Base-by-base conservation (phyloP, 2,329 filamentous ascomycete species). In the Pseudohalonectria lignicola region DNA sequence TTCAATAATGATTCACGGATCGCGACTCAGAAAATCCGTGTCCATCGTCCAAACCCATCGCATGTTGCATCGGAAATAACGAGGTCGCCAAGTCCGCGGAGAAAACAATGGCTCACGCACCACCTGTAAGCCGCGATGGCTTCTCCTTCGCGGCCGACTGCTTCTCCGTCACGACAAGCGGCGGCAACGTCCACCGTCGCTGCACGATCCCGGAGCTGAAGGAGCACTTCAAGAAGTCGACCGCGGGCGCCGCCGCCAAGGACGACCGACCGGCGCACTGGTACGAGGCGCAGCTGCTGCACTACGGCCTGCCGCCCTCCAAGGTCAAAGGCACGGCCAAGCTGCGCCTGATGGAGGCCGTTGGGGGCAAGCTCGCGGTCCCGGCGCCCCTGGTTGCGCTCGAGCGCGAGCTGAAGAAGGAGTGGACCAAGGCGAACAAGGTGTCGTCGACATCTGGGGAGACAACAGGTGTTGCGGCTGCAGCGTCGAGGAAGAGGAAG, bases 231-330 rank as follows among this genome's bases (percentile, higher is more conserved):
- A 62, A 66, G 32, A 43, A 41, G 15, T 50, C 52, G 5, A n/a
- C n/a, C n/a, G n/a, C n/a, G n/a, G n/a, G n/a, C n/a, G n/a, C n/a
- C n/a, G 59, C 58, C 29, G 57, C 45, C 28, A 55, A 57, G 19
- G 61, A 57, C 31, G 71, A 78, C 46, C 65, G 64, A 31, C 66
- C 73, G 1, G 73, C 63, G 1, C 72, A 79, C 44, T 81, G 69
- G 69, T 80, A 75, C 41, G 67, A 75, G 43, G 74, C 76, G 0
- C 74, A 81, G 44, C 62, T 79, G 10, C 54, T 76, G 4, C 76
- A 81, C 53, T 80, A 79, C 54, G 75, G 72, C 1, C 59, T 81
- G 0, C 60, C 59, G 6, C 62, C 65, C 0, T 74, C 71, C 15
- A 75, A 74, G 47, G 63, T 64, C 32, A 79, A 79, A 54, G 65